These are phyloP conservation scores for Cystobasidiaceae sp. DNA, from an alignment of 1,284 basidiomycete genomes.

Conservation along the genomic window DNA sequence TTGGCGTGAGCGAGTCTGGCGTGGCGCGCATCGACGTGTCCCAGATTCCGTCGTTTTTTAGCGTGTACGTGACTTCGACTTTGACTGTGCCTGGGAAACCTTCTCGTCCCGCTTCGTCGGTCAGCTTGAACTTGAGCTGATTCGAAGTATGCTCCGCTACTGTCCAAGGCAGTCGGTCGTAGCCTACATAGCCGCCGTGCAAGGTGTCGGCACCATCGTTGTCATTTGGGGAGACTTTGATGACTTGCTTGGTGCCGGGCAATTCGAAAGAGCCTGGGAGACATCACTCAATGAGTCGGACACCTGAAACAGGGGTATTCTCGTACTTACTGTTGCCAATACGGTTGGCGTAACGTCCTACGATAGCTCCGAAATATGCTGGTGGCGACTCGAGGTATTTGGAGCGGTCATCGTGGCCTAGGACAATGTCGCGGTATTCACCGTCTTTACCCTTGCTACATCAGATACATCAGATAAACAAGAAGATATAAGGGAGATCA, in stretches of 20 bases:
- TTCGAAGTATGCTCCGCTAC: slow-evolving; percentile 49
- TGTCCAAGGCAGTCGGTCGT: slow-evolving; percentile 56
- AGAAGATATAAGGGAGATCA: no score
- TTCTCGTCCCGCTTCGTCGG: slow-evolving; percentile 54
- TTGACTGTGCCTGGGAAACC: slow-evolving; percentile 57
- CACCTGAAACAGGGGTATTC: neutral
- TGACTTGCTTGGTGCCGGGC: slow-evolving; percentile 55
- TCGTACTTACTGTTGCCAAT: slow-evolving; percentile 47
- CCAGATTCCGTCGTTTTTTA: slow-evolving; percentile 52
- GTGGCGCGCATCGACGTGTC: slow-evolving; percentile 52
- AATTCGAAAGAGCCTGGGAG: slow-evolving; percentile 54
- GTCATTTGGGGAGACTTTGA: slow-evolving; percentile 55
- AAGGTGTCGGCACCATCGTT: slow-evolving; percentile 51
- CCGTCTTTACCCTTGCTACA: slow-evolving; percentile 55
- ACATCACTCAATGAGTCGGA: no score
- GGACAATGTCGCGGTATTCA: slow-evolving; percentile 52
- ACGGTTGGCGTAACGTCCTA: slow-evolving; percentile 54
- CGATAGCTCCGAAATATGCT: slow-evolving; percentile 15
- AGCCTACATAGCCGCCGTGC: slow-evolving; percentile 56
- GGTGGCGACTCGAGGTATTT: slow-evolving; percentile 18
- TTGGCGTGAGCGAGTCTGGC: slow-evolving; percentile 56
- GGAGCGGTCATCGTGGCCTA: slow-evolving; percentile 53
- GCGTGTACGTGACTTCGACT: slow-evolving; percentile 55
- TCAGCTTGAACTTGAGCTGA: slow-evolving; percentile 54
- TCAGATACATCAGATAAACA: no score